Evolutionary conservation across 805 yeast genomes (phyloP), one percentile per base, ranked within the genome.

Genomic region (Schwanniomyces occidentalis): DNA sequence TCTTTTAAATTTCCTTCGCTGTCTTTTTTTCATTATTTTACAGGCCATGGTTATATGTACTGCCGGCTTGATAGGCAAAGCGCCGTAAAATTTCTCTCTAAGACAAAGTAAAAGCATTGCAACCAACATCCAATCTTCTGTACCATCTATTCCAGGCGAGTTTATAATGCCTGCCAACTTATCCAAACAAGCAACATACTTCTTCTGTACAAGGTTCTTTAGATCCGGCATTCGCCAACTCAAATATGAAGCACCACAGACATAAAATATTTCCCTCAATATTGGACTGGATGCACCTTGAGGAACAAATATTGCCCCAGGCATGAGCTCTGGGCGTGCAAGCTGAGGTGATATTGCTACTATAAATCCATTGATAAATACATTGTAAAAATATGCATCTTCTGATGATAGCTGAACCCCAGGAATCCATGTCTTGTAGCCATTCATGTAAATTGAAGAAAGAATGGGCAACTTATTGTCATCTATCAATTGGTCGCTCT

Each of bases 181-280:
- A n/a, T 30, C 21, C 15, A 30, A 21, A 18, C 33, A 30, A 5
- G 17, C 7, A 9, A 21, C n/a, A 18, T 30, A 30, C 12, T 21
- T 30, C 21, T 12, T 20, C 20, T 30, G 33, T 5, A 30, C 33
- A 4, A 21, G 12, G 10, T 21, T 19, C 13, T 15, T 30, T 10
- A 30, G 21, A 3, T 30, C 33, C 4, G 33, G 33, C 4, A 30
- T 14, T 21, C 21, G n/a, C 33, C 33, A 30, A n/a, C 33, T 30
- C 21, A 30, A 30, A 30, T 3, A 30, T 30, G 33, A 30, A 4
- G 33, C 33, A 20, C 33, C 33, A 30, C 33, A 30, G 10, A 30
- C 33, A 23, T 21, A 30, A 21, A 30, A 30, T 21, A 30, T 30
- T 13, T 30, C 33, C 15, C 21, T 19, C 9, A 30, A 6, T 12